Percentiles rank a stretch among this genome's conserved stretches.
Evolutionary conservation across 495 filamentous ascomycete species (phyloP).

Genomic region (Hypomontagnella monticulosa): DNA sequence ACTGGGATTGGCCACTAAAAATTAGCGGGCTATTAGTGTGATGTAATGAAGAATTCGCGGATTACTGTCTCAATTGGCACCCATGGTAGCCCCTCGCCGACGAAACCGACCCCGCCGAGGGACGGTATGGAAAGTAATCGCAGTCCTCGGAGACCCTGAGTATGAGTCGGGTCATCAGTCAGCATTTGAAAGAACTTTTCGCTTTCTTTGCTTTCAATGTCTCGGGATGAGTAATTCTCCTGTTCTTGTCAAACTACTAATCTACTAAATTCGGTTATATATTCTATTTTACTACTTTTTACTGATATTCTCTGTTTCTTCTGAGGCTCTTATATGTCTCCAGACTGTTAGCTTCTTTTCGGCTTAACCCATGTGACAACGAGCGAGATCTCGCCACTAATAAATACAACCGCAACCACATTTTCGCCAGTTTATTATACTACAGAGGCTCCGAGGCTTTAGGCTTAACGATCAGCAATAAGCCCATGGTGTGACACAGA

Average conservation of each 20-base stretch:
- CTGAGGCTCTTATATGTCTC: too few species aligned
- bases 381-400: constrained; percentile 1
- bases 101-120: constrained; percentile 33
- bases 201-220: constrained; percentile 12
- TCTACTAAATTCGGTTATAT: too few species aligned
- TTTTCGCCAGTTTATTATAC: neutral
- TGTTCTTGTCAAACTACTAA: too few species aligned
- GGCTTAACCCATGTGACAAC: too few species aligned
- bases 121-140: constrained; percentile 6
- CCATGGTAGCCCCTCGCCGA: constrained; percentile 17
- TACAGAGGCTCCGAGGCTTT: neutral
- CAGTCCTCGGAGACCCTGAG: constrained; percentile 21
- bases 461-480: constrained; percentile 3
- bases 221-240: constrained; percentile 24
- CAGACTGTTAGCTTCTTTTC: too few species aligned
- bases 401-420: neutral
- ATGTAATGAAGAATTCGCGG: constrained; percentile 21
- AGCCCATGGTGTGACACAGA: constrained; percentile 6
- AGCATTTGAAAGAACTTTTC: constrained; percentile 34
- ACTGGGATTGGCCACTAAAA: constrained; percentile 25
- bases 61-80: neutral
- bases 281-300: neutral
- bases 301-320: neutral
- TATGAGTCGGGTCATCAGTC: constrained; percentile 29
- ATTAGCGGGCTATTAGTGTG: neutral